Evolutionary conservation across 2,329 filamentous ascomycete species (phyloP).

Genomic region (Cytospora leucostoma): DNA sequence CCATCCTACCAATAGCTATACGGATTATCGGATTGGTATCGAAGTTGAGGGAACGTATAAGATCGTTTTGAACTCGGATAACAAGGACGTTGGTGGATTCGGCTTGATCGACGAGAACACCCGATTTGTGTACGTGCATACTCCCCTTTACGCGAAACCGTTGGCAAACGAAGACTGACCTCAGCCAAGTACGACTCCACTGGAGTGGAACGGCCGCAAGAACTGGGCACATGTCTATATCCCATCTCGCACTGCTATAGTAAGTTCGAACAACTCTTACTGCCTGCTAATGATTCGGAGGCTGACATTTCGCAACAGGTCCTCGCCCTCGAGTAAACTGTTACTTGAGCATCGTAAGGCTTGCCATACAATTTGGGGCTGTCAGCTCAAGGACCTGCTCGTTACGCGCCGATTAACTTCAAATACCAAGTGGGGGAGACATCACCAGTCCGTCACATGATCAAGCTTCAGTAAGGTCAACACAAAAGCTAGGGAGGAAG

Average conservation of each 20-base stretch:
- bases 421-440: neutral
- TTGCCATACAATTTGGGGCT: neutral
- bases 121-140: constrained; percentile 65
- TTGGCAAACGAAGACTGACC: neutral
- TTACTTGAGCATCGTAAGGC: constrained; percentile 32
- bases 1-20: constrained; percentile 79
- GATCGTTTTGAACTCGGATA: constrained; percentile 82
- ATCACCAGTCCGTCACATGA: neutral
- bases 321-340: constrained; percentile 51
- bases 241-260: constrained; percentile 79
- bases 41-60: constrained; percentile 83
- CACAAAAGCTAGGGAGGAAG: neutral
- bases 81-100: constrained; percentile 75
- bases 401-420: neutral
- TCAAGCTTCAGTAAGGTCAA: neutral
- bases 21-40: constrained; percentile 89
- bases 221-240: constrained; percentile 95
- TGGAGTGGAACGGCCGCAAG: constrained; percentile 85
- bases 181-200: constrained; percentile 64
- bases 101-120: constrained; percentile 76
- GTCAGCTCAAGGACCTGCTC: neutral
- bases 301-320: constrained; percentile 44
- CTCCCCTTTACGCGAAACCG: neutral
- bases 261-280: constrained; percentile 46
- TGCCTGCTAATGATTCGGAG: neutral